phyloP scores from a whole-genome alignment of 352 stramenopile genomes.

The Pythium brachiatum region DNA sequence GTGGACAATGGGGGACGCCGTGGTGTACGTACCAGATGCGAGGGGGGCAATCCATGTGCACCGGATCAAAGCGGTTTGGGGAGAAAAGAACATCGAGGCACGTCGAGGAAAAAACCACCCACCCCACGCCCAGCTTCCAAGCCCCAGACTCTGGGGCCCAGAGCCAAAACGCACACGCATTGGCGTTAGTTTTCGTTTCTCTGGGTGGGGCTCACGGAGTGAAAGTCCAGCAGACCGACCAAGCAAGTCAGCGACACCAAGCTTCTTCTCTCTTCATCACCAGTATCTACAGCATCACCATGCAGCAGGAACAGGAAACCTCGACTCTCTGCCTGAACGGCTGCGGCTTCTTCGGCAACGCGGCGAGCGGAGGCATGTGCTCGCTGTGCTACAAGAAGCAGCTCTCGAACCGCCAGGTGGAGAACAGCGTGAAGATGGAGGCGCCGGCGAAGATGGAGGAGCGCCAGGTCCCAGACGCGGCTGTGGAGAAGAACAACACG shows the following conservation, averaged over 20 bases:
- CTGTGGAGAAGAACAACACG: slow-evolving; percentile 16
- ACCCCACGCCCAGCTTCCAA: no score
- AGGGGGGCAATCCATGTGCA: slow-evolving; percentile 6
- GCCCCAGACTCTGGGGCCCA: no score
- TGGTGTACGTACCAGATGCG: slow-evolving; percentile 16
- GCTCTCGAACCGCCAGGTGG: slow-evolving; percentile 69
- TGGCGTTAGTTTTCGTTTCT: slow-evolving; percentile 63
- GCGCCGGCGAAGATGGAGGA: slow-evolving; percentile 5
- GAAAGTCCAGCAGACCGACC: not conserved
- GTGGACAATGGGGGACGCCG: slow-evolving; percentile 16
- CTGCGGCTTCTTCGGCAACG: slow-evolving; percentile 76
- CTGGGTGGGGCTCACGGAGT: slow-evolving; percentile 39
- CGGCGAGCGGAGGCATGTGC: slow-evolving; percentile 75
- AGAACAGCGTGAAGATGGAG: slow-evolving; percentile 33
- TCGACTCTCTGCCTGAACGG: slow-evolving; percentile 69
- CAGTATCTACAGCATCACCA: slow-evolving; percentile 24
- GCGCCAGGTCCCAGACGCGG: slow-evolving; percentile 15
- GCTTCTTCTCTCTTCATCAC: slow-evolving; percentile 2
- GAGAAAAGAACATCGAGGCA: slow-evolving; percentile 20
- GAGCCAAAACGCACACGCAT: no score
- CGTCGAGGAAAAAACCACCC: slow-evolving; percentile 6
- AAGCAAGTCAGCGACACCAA: not conserved
- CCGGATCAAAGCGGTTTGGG: slow-evolving; percentile 17
- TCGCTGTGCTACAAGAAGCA: slow-evolving; percentile 86
- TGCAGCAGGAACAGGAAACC: slow-evolving; percentile 83